phyloP scores from a whole-genome alignment of 1,284 basidiomycete species.

The Fomitopsis palustris region DNA sequence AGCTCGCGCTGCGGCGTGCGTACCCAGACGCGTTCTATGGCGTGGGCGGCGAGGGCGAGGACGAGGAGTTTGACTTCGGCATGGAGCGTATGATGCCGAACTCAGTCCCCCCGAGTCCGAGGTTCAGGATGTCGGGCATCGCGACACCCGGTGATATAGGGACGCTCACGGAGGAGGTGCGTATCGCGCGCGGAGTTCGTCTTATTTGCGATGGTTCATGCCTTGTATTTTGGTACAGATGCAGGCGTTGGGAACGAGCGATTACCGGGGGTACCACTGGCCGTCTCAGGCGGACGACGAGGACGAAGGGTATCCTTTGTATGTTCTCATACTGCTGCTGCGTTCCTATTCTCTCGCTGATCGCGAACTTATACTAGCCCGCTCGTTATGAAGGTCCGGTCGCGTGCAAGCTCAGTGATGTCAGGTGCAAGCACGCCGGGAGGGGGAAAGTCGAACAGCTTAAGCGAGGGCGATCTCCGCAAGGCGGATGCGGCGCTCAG shows the following conservation, averaged over 20 bases:
- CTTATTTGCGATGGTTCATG: background rate
- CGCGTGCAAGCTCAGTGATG: slow-evolving; percentile 79
- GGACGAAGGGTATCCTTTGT: slow-evolving; percentile 91
- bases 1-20: slow-evolving; percentile 88
- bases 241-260: slow-evolving; percentile 82
- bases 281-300: slow-evolving; percentile 68
- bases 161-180: slow-evolving; percentile 88
- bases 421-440: slow-evolving; percentile 89
- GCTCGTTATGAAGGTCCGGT: slow-evolving; percentile 88
- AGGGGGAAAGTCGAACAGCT: slow-evolving; percentile 68
- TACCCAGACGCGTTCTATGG: slow-evolving; percentile 91
- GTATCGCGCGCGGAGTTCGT: slow-evolving; percentile 8
- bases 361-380: slow-evolving; percentile 48
- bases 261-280: slow-evolving; percentile 84
- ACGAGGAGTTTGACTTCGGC: slow-evolving; percentile 60
- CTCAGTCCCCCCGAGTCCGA: slow-evolving; percentile 86
- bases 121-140: slow-evolving; percentile 64
- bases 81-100: slow-evolving; percentile 69
- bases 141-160: slow-evolving; percentile 92
- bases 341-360: background rate
- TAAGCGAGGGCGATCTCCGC: slow-evolving; percentile 82
- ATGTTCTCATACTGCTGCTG: slow-evolving; percentile 17
- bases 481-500: slow-evolving; percentile 83
- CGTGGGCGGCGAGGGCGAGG: slow-evolving; percentile 41
- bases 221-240: slow-evolving; percentile 44